Evolutionary conservation across 805 yeast species (phyloP).

Genomic region (Lipomyces spencermartinsiae): DNA sequence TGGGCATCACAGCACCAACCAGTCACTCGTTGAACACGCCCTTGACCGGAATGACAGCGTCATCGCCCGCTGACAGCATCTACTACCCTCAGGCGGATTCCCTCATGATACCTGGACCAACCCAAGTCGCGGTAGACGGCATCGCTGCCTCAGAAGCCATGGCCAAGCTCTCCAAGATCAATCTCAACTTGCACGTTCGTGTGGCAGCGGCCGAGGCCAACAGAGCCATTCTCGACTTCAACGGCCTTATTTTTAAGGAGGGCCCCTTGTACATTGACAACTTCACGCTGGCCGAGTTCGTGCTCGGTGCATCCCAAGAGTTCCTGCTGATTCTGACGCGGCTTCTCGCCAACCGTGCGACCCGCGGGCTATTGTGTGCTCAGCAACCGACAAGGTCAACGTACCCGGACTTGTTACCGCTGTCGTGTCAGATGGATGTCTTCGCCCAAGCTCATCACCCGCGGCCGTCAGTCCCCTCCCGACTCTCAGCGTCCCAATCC

Average conservation of each 20-base stretch:
- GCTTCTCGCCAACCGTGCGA: neutral
- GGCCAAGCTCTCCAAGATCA: constrained; percentile 1
- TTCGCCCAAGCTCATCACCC: too few relatives aligned
- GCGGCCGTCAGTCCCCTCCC: too few relatives aligned
- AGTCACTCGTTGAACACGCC: too few relatives aligned
- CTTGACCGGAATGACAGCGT: too few relatives aligned
- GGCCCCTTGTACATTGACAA: constrained; percentile 5
- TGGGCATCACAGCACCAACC: too few relatives aligned
- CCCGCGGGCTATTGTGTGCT: neutral
- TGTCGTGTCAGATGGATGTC: too few relatives aligned
- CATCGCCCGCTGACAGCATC: too few relatives aligned
- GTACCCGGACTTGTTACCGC: neutral
- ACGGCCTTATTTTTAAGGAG: neutral
- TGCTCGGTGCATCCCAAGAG: neutral
- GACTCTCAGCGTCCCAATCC: neutral
- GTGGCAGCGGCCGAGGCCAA: neutral
- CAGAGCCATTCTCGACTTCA: neutral
- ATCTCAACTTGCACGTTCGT: constrained; percentile 3
- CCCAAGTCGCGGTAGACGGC: too few relatives aligned
- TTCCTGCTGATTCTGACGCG: constrained; percentile 1
- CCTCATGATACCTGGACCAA: too few relatives aligned
- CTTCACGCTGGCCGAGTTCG: constrained; percentile 3
- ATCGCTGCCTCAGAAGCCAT: constrained; percentile 2
- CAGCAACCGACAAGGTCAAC: neutral
- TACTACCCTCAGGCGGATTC: too few relatives aligned